These are phyloP conservation scores for Syzygium grande DNA, from an alignment of 345 rosid species.

Conservation along the genomic window DNA sequence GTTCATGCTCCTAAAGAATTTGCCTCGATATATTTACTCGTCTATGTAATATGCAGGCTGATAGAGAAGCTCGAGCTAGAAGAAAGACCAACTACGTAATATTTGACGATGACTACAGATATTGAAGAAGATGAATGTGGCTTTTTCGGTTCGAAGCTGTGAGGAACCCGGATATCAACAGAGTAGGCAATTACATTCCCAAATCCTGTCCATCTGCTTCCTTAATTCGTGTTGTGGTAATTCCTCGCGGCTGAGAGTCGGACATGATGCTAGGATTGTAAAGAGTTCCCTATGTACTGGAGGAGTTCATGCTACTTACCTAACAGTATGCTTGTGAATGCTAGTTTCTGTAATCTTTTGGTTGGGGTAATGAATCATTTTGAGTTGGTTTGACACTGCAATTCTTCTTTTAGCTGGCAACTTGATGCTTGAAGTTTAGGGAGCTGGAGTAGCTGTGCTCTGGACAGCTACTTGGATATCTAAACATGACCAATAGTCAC, in stretches of 20 bases:
- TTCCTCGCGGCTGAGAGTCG: background rate
- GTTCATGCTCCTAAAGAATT: background rate
- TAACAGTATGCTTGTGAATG: background rate
- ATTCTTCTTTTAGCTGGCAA: background rate
- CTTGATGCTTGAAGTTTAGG: background rate
- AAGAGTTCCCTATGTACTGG: background rate
- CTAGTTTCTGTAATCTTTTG: background rate
- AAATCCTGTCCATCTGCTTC: background rate
- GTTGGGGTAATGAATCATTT: background rate
- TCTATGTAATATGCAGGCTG: constrained; percentile 37
- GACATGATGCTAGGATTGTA: background rate
- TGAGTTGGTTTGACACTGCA: background rate
- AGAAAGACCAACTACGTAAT: constrained; percentile 56
- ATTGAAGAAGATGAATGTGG: constrained; percentile 14
- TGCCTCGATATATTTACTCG: background rate
- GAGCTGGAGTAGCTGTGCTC: background rate
- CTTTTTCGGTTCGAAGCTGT: background rate
- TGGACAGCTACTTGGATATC: too few relatives aligned
- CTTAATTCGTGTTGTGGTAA: background rate
- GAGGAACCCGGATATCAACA: background rate
- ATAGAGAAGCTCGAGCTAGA: constrained; percentile 50
- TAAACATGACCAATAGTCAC: too few relatives aligned
- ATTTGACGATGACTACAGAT: constrained; percentile 77
- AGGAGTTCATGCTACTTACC: background rate
- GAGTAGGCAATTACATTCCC: background rate